These are phyloP conservation scores for Pilaira anomala DNA, from an alignment of 192 early-diverging fungal genomes.

Conservation along the genomic window DNA sequence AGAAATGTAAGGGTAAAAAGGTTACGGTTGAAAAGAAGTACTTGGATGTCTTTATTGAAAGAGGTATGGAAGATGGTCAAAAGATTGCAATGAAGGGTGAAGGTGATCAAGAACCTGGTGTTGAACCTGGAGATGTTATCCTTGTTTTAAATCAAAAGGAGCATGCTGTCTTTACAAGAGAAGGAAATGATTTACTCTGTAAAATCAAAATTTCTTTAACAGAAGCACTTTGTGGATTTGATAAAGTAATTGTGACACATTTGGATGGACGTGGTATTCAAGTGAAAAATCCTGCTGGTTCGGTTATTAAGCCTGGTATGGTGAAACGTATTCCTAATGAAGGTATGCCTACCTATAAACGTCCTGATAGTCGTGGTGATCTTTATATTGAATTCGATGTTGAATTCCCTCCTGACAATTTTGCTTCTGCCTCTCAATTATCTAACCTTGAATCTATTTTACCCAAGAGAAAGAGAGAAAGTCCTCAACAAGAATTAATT, in stretches of 20 bases:
- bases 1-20: constrained; percentile 90
- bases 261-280: constrained; percentile 84
- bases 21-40: constrained; percentile 82
- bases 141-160: constrained; percentile 85
- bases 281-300: constrained; percentile 79
- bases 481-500: constrained; percentile 41
- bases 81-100: constrained; percentile 89
- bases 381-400: constrained; percentile 86
- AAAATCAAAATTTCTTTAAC: constrained; percentile 79
- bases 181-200: constrained; percentile 77
- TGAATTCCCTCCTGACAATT: constrained; percentile 70
- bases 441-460: constrained; percentile 28
- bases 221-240: constrained; percentile 92
- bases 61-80: constrained; percentile 89
- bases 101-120: constrained; percentile 91
- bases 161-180: constrained; percentile 77
- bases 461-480: constrained; percentile 20
- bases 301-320: constrained; percentile 83
- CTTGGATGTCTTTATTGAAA: constrained; percentile 90
- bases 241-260: constrained; percentile 73
- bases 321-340: constrained; percentile 81
- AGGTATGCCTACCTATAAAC: constrained; percentile 87
- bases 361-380: constrained; percentile 76
- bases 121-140: constrained; percentile 88
- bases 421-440: constrained; percentile 36